Evolutionary conservation across 495 filamentous ascomycete species (phyloP).

Genomic region (Tetracladium setigerum): DNA sequence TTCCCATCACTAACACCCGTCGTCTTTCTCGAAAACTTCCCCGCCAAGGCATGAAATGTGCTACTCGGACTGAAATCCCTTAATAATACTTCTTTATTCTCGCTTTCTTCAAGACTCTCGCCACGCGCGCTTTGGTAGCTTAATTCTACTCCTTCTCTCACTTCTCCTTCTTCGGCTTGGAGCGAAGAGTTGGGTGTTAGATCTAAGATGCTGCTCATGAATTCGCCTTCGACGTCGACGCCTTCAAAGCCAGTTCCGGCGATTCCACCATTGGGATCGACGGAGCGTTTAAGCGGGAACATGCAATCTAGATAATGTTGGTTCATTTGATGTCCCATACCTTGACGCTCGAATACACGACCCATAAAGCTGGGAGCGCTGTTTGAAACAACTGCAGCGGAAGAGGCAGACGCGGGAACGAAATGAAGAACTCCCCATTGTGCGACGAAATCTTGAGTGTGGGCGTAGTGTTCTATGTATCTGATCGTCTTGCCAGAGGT

Average conservation of each 20-base stretch:
- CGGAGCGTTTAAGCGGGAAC: constrained; percentile 49
- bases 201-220: constrained; percentile 48
- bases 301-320: constrained; percentile 80
- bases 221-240: constrained; percentile 32
- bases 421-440: constrained; percentile 70
- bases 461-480: constrained; percentile 82
- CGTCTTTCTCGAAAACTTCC: constrained; percentile 17
- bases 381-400: constrained; percentile 8
- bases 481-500: constrained; percentile 42
- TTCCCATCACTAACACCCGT: constrained; percentile 1
- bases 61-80: constrained; percentile 32
- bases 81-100: constrained; percentile 25
- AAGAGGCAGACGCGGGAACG: constrained; percentile 28
- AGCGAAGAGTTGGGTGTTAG: not conserved
- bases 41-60: not conserved
- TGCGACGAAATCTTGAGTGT: constrained; percentile 68
- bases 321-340: constrained; percentile 64
- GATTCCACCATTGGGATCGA: constrained; percentile 12
- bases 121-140: constrained; percentile 12
- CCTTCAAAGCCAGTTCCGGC: constrained; percentile 6
- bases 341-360: constrained; percentile 59
- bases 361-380: constrained; percentile 57
- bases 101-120: constrained; percentile 28
- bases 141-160: constrained; percentile 12
- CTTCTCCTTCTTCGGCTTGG: constrained; percentile 1